Evolutionary conservation across 1,139 yeast species (phyloP), one percentile per base, ranked within the genome.

Genomic region (Saccharomycopsis hybrid): DNA sequence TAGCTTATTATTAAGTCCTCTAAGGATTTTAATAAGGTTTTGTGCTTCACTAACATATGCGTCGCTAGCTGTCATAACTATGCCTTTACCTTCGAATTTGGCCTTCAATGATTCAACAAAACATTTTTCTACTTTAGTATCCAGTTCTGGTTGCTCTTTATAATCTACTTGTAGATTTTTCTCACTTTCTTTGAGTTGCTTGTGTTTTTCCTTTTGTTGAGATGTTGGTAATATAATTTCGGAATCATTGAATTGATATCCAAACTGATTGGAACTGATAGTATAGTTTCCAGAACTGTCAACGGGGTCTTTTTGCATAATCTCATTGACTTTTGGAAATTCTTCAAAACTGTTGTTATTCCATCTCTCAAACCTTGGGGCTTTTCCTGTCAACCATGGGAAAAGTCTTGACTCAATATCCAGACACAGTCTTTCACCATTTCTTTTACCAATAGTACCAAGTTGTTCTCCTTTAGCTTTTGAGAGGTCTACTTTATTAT

Each of bases 11-110:
- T 69, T 67, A 39, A 72, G 61, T 2, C 73, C 70, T 52, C 82
- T 65, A 39, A 80, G 62, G 1, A 76, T 62, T 25, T 70, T 68
- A 9, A 80, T 62, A 33, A 77, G 66, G 49, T 67, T 72, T 2
- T 69, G 63, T 27, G 80, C 65, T 54, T 76, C 76, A 8, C 67
- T 67, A 3, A 70, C 71, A 55, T 76, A 76, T 2, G 57, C 52
- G 55, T 75, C 73, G 13, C 68, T 62, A 41, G 78, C 71, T 3
- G 81, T 71, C 18, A 79, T 58, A 0, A 76, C 82, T 25, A 80
- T 68, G 3, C 80, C 80, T 56, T 65, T 71, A 1, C 76, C 78
- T 33, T 61, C 62, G 2, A 63, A 54, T 2, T 59, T 43, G 36
- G 64, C 63, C 44, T 67, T 65, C 54, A 72, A 68, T 30, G 63